Conservation (phyloP, 208 protist genomes). For the Trypanosoma boissoni region DNA sequence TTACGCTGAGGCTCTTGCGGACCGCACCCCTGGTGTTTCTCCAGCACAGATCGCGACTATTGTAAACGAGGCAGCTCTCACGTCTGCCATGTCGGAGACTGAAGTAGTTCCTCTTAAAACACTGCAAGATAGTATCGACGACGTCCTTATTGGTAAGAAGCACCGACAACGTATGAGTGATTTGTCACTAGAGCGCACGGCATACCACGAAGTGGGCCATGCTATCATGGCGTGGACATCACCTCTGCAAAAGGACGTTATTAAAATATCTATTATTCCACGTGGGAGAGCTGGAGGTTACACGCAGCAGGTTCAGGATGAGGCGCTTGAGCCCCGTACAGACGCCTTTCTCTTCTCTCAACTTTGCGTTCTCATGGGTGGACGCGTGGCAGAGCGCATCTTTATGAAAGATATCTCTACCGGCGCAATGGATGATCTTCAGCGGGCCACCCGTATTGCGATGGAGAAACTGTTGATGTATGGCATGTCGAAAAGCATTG, state of each 20-base stretch:
- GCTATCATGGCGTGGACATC: constrained; percentile 93
- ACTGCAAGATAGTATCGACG: constrained; percentile 88
- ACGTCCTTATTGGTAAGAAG: constrained; percentile 93
- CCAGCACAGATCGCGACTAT: constrained; percentile 97
- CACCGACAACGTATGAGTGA: constrained; percentile 90
- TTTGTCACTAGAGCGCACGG: constrained; percentile 79
- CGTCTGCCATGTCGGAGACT: constrained; percentile 72
- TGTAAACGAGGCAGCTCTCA: constrained; percentile 96
- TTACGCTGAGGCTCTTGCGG: constrained; percentile 69
- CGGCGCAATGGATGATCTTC: constrained; percentile 90
- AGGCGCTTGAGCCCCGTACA: constrained; percentile 86
- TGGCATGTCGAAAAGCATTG: constrained; percentile 86
- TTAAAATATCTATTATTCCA: constrained; percentile 92
- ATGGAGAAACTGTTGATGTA: constrained; percentile 88
- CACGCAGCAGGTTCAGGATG: constrained; percentile 91
- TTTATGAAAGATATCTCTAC: constrained; percentile 88
- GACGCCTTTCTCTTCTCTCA: constrained; percentile 87
- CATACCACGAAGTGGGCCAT: constrained; percentile 98
- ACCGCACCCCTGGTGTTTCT: constrained; percentile 91
- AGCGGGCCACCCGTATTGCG: constrained; percentile 82
- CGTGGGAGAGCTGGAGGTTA: constrained; percentile 87
- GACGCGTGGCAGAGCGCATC: constrained; percentile 84
- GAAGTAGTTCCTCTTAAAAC: constrained; percentile 71
- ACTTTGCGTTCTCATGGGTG: constrained; percentile 89
- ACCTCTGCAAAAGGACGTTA: constrained; percentile 88